A percentile compares a stretch with the other conserved stretches of the same genome.
phyloP scores from a whole-genome alignment of 345 rosid genomes.

The Ceriops zippeliana region DNA sequence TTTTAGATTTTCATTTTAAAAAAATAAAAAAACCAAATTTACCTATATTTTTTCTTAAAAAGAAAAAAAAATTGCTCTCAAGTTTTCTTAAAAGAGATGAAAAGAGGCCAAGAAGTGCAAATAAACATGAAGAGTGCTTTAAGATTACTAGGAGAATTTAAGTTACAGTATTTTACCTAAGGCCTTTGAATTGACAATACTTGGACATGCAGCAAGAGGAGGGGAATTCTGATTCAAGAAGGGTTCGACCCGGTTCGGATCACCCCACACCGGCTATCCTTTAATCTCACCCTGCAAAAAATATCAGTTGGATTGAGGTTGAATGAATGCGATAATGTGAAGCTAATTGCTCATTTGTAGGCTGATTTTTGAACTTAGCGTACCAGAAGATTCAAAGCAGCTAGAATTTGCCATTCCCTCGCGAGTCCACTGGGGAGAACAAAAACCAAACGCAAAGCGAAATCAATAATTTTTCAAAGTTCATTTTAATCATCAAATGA shows the following conservation, averaged over 20 bases:
- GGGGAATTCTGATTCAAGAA: constrained; percentile 71
- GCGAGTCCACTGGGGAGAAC: constrained; percentile 77
- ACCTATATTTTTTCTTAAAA: too few species aligned
- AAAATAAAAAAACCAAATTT: too few species aligned
- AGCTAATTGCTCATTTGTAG: background rate
- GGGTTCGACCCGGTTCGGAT: constrained; percentile 72
- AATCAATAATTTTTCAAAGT: background rate
- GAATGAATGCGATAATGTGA: background rate
- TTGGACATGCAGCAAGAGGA: constrained; percentile 84
- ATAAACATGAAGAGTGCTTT: too few species aligned
- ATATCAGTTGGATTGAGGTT: background rate
- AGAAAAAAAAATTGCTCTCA: too few species aligned
- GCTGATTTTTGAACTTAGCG: constrained; percentile 1
- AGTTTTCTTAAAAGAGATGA: too few species aligned
- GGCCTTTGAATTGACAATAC: constrained; percentile 86
- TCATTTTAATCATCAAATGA: background rate
- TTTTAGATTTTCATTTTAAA: too few species aligned
- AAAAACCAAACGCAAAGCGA: background rate
- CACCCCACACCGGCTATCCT: constrained; percentile 83
- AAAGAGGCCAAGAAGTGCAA: background rate
- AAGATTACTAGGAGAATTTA: too few species aligned
- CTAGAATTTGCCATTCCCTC: constrained; percentile 98
- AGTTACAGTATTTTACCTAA: constrained; percentile 38
- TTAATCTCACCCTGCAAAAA: constrained; percentile 70
- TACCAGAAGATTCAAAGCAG: constrained; percentile 92